These are phyloP conservation scores for Cryptococcus depauperatus DNA, from an alignment of 1,284 basidiomycete genomes.

Conservation along the genomic window DNA sequence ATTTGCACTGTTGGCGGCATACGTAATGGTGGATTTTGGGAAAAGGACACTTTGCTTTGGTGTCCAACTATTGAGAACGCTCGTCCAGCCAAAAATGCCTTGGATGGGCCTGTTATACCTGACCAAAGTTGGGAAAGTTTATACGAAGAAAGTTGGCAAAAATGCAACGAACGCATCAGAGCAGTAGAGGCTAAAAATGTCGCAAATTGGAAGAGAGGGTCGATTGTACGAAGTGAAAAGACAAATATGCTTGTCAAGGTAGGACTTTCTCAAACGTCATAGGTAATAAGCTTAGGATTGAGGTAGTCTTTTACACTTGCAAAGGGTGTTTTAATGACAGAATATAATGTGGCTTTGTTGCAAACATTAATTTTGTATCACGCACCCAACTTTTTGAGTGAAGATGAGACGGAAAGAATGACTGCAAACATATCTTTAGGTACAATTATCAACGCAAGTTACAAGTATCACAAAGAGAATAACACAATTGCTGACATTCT, in stretches of 20 bases:
- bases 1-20: conserved; percentile 47
- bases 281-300: no score
- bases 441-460: conserved; percentile 41
- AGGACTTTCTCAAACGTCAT: conserved; percentile 3
- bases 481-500: not conserved
- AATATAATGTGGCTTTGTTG: conserved; percentile 45
- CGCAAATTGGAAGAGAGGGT: conserved; percentile 31
- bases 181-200: conserved; percentile 16
- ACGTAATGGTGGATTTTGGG: conserved; percentile 8
- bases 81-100: not conserved
- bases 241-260: conserved; percentile 47
- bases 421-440: conserved; percentile 44
- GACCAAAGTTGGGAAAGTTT: conserved; percentile 26
- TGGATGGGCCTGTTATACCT: conserved; percentile 28
- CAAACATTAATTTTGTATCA: conserved; percentile 46
- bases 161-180: not conserved
- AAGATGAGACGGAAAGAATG: conserved; percentile 38
- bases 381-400: conserved; percentile 44
- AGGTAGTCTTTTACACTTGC: not conserved
- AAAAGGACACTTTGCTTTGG: conserved; percentile 2
- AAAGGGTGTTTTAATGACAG: conserved; percentile 37
- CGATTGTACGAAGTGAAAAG: conserved; percentile 44
- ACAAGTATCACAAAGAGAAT: not conserved
- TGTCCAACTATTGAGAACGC: not conserved
- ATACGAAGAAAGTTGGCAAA: conserved; percentile 18